Evolutionary conservation across 202 grass and related monocot species (phyloP), one percentile per base, ranked within the genome.

Genomic region (Zoysia matrella): DNA sequence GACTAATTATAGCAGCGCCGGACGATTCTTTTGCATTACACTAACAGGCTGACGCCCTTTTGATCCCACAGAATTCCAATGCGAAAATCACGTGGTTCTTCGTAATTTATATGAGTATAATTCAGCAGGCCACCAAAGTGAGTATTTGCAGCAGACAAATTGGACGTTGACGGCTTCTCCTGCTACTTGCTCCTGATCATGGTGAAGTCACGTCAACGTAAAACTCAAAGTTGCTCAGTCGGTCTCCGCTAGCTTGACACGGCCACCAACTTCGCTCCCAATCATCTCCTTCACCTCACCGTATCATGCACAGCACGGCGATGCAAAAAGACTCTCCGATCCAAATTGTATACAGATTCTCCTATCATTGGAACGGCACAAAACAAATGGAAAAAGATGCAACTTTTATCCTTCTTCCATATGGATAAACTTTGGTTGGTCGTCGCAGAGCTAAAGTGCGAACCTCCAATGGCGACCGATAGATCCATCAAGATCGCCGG

Each of bases 351-450:
- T 4, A 10, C 68, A 36, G 30, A 36, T 49, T 41, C 45, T 70
- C 44, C 47, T 76, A 81, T 77, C 51, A 71, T 84, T 52, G n/a
- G 63, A 42, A 41, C 39, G 47, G 49, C 42, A 88, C 11, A 44
- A 80, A 76, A 74, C 30, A 83, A 61, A 63, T 12, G 3, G 15
- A 36, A 70, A 75, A 52, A 14, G 61, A 55, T 2, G 11, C 69
- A 36, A 22, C 54, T 65, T 87, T 84, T 53, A 6, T 56, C 10
- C 14, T 72, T 16, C n/a, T 52, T 36, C 30, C 30, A 36, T 6
- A 30, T 69, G 81, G 86, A 79, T 69, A 79, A 79, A 62, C 39
- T 76, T 84, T 47, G 6, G 46, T 47, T 80, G 30, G 30, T 36
- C 30, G 30, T 36, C 30, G 30, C 80, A 69, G 2, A 1, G 13